Base-by-base conservation (phyloP, 768 basidiomycete species). In the Tephrocybe sp. region DNA sequence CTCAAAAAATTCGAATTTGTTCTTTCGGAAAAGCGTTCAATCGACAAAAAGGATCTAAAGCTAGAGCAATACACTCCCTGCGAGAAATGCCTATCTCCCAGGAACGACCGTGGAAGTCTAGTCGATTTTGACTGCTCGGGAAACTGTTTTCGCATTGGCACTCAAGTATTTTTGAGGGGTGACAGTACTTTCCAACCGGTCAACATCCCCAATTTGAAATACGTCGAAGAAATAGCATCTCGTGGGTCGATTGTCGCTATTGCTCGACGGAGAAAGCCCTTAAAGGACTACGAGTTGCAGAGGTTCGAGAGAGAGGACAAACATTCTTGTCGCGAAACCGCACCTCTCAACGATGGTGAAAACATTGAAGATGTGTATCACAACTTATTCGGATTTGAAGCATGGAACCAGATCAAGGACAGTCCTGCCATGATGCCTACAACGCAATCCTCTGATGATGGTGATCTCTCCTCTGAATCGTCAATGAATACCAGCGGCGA, bases 191-290 rank as follows among this genome's bases (percentile, higher is more conserved):
- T 42, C 16, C 24, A 13, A 5, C 25, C 23, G 13, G 15, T 42
- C 25, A 19, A 27, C 24, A 42, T 42, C 16, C 42, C 42, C 4
- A 25, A 25, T 19, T 42, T 42, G 42, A n/a, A 27, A 42, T 42
- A 42, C 16, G 25, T 42, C 5, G 42, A 42, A 42, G 42, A 42
- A 29, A 29, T 42, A 27, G 24, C 42, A 16, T 27, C 42, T 27
- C 42, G 42, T 42, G 42, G 42, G 27, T 42, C 42, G 16, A 42
- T 42, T 16, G 18, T 42, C 42, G 42, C 16, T 27, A 42, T 42
- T 29, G 16, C 42, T 29, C 11, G 24, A 27, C 24, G 42, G 42
- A 42, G 27, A 42, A 42, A 30, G 42, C 42, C 42, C 29, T 42
- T 42, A 19, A 42, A 42, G 42, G 16, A 6, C 42, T 42, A 22